Evolutionary conservation across 208 protist genomes (phyloP).

Genomic region (Leishmania amazonensis): DNA sequence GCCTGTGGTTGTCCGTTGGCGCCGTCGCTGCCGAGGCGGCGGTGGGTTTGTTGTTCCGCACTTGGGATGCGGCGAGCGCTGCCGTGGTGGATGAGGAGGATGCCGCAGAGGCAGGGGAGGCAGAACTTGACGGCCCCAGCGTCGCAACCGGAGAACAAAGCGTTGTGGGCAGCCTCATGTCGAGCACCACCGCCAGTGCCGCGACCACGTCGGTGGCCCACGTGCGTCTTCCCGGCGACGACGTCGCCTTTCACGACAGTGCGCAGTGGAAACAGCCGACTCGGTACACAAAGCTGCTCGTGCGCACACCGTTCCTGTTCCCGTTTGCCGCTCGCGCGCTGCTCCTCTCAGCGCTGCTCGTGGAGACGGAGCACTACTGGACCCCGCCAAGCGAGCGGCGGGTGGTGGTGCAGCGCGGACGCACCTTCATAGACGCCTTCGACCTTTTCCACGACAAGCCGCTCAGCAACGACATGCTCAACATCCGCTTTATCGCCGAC

Average conservation of each 20-base stretch:
- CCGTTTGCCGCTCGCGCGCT: conserved; percentile 71
- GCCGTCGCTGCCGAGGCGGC: conserved; percentile 26
- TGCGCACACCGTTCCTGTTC: conserved; percentile 71
- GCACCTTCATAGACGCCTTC: conserved; percentile 86
- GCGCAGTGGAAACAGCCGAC: conserved; percentile 43
- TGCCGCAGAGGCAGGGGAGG: conserved; percentile 13
- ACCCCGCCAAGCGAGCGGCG: conserved; percentile 18
- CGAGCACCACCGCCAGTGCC: background rate
- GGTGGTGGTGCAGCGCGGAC: conserved; percentile 56
- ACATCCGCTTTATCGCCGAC: conserved; percentile 61
- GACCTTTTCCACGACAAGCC: conserved; percentile 54
- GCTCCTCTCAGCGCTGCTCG: conserved; percentile 64
- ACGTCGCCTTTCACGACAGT: conserved; percentile 47
- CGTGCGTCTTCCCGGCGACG: conserved; percentile 37
- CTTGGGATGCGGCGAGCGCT: conserved; percentile 37
- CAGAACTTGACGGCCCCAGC: background rate
- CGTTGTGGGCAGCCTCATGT: background rate
- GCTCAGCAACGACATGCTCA: conserved; percentile 48
- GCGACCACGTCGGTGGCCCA: conserved; percentile 2
- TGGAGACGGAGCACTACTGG: conserved; percentile 30
- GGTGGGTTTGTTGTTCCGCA: conserved; percentile 14
- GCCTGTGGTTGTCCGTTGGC: conserved; percentile 58
- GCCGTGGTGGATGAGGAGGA: conserved; percentile 29
- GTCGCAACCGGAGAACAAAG: background rate
- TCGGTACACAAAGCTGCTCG: conserved; percentile 67